Percentiles rank a stretch among this genome's conserved stretches.
phyloP scores from a whole-genome alignment of 139 green algal species.

The Tetradesmus obliquus region DNA sequence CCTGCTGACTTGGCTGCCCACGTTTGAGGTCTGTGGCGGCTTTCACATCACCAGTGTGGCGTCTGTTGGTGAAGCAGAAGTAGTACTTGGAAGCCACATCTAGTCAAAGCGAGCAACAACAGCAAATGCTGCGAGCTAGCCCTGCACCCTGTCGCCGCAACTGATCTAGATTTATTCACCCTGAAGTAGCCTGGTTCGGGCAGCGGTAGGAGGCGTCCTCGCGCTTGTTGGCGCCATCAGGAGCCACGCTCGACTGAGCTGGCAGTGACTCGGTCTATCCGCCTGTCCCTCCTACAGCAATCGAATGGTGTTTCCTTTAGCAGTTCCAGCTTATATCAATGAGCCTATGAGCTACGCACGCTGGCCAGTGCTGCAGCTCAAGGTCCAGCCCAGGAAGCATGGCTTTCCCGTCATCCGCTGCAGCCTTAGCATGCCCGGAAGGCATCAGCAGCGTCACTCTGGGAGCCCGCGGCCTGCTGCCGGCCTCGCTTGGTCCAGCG shows the following conservation, averaged over 20 bases:
- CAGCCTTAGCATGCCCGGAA: constrained; percentile 25
- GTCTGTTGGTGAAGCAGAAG: not conserved
- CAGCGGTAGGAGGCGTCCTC: not conserved
- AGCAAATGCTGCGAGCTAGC: not conserved
- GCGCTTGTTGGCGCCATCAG: not conserved
- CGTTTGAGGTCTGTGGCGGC: not conserved
- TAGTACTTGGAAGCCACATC: not conserved
- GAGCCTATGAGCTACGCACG: not conserved
- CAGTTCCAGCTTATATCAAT: constrained; percentile 31
- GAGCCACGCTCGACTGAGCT: not conserved
- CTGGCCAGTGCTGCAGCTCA: not conserved
- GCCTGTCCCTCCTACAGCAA: not conserved
- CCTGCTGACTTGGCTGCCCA: not conserved
- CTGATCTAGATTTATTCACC: not conserved
- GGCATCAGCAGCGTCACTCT: not conserved
- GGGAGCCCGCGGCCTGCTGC: not conserved
- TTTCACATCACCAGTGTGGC: not conserved
- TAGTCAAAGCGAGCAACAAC: not conserved
- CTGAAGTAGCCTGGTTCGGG: not conserved
- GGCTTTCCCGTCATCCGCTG: constrained; percentile 16
- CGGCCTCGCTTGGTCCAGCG: not conserved
- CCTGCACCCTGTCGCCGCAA: not conserved
- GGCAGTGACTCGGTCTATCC: not conserved
- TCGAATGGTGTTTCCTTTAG: constrained; percentile 36
- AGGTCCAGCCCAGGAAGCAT: not conserved